Conservation (phyloP, 305 asterid species). For the Fraxinus xanthoxyloides region DNA sequence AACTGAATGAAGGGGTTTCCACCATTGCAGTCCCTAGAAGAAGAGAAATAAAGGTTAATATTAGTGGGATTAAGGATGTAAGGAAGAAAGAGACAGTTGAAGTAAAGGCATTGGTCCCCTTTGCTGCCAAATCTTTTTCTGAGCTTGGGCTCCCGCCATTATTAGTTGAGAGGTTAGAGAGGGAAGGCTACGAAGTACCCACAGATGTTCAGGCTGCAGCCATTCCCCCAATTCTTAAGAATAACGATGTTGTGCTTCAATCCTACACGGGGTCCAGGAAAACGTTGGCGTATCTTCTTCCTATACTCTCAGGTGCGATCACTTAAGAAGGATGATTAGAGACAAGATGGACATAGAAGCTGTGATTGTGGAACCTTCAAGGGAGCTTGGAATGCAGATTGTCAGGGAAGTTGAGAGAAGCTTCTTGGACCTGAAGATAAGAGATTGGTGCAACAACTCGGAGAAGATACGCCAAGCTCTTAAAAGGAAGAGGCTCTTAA, state of each 20-base stretch:
- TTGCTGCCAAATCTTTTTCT: slow-evolving; percentile 72
- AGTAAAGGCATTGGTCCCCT: slow-evolving; percentile 56
- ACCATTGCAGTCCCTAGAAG: slow-evolving; percentile 57
- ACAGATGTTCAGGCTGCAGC: slow-evolving; percentile 98
- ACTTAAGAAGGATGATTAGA: slow-evolving; percentile 39
- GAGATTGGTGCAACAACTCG: slow-evolving; percentile 89
- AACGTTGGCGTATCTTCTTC: slow-evolving; percentile 91
- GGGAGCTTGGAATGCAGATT: slow-evolving; percentile 99
- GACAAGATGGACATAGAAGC: slow-evolving; percentile 61
- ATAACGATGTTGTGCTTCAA: slow-evolving; percentile 82
- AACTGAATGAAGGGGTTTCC: slow-evolving; percentile 46
- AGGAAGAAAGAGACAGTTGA: slow-evolving; percentile 42
- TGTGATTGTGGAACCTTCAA: slow-evolving; percentile 87
- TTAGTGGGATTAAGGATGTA: slow-evolving; percentile 26
- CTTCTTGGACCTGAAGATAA: slow-evolving; percentile 76
- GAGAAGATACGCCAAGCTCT: slow-evolving; percentile 99
- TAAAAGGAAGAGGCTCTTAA: slow-evolving; percentile 90
- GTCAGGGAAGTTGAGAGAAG: slow-evolving; percentile 90
- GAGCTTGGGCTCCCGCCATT: slow-evolving; percentile 81
- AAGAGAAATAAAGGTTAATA: slow-evolving; percentile 40
- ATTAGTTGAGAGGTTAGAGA: slow-evolving; percentile 67
- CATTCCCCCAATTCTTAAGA: slow-evolving; percentile 68
- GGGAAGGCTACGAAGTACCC: slow-evolving; percentile 73
- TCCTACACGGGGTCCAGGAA: slow-evolving; percentile 98
- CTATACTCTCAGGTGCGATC: slow-evolving; percentile 76